A percentile compares a stretch with the other conserved stretches of the same genome.
These are phyloP conservation scores for Dianthus caryophyllus DNA, from an alignment of 148 eudicot genomes.

Conservation along the genomic window DNA sequence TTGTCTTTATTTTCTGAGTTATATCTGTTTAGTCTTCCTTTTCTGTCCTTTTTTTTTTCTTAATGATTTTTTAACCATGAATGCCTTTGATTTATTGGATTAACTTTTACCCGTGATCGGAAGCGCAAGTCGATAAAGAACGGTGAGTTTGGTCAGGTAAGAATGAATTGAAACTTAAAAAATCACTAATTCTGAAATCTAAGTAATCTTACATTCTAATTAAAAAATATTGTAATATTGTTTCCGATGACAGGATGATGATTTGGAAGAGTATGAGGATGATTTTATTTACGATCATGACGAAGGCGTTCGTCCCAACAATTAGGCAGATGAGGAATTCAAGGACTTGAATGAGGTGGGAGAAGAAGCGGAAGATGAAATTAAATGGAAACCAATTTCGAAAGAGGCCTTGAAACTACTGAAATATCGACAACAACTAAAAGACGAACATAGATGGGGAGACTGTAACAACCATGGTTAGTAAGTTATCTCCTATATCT, in stretches of 20 bases:
- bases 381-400: slow-evolving; percentile 40
- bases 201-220: background rate
- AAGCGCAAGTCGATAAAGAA: background rate
- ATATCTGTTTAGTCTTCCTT: too few relatives aligned
- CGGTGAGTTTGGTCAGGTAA: slow-evolving; percentile 10
- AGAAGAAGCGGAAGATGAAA: slow-evolving; percentile 25
- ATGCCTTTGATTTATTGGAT: slow-evolving; percentile 2
- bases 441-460: slow-evolving; percentile 54
- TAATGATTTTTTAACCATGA: background rate
- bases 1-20: too few relatives aligned
- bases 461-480: too few relatives aligned
- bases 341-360: slow-evolving; percentile 9
- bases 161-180: background rate
- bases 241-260: background rate
- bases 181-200: too few relatives aligned
- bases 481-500: too few relatives aligned
- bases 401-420: slow-evolving; percentile 63
- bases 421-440: slow-evolving; percentile 53
- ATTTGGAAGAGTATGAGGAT: slow-evolving; percentile 24
- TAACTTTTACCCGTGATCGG: background rate
- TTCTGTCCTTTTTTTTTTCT: background rate
- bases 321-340: background rate
- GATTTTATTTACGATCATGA: slow-evolving; percentile 17
- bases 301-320: background rate
- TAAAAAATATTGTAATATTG: background rate